Percentiles rank a stretch among this genome's conserved stretches.
phyloP scores from a whole-genome alignment of 2,329 filamentous ascomycete genomes.

The Rhynchosporium agropyri region DNA sequence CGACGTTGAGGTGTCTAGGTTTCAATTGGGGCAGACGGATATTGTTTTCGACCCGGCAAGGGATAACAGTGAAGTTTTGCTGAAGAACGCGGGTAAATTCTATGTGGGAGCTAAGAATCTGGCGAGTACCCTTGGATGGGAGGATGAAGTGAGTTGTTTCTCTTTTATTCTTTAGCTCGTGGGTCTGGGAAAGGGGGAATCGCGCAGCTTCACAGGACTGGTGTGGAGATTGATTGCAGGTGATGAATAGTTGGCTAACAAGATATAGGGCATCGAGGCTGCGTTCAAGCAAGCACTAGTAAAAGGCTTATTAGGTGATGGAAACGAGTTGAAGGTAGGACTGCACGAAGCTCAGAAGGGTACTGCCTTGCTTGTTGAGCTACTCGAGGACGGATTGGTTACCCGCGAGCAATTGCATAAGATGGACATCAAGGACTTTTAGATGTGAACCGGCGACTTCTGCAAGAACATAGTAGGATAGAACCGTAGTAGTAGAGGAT shows the following conservation, averaged over 20 bases:
- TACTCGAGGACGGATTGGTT: conserved; percentile 14
- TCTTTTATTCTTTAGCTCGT: neutral
- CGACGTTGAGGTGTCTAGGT: conserved; percentile 57
- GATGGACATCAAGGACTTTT: conserved; percentile 2
- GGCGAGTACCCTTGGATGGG: conserved; percentile 45
- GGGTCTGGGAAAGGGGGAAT: neutral
- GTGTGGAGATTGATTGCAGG: neutral
- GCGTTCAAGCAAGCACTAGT: conserved; percentile 52
- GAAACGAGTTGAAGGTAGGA: conserved; percentile 35
- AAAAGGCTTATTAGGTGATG: conserved; percentile 48
- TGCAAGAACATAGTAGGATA: too few species aligned
- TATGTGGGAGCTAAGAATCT: conserved; percentile 53
- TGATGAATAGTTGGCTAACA: neutral
- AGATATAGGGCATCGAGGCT: conserved; percentile 42
- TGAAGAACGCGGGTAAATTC: conserved; percentile 60
- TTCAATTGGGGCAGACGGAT: conserved; percentile 51
- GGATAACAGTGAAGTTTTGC: conserved; percentile 50
- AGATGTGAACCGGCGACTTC: neutral
- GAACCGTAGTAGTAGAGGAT: too few species aligned
- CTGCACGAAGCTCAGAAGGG: neutral
- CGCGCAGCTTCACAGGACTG: neutral
- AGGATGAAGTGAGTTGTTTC: conserved; percentile 43
- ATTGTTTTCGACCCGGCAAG: conserved; percentile 45
- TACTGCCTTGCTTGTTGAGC: neutral
- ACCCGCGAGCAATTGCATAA: neutral